Percentiles rank a stretch among this genome's conserved stretches.
Conservation (phyloP, 768 basidiomycete species). For the Pisolithus albus region DNA sequence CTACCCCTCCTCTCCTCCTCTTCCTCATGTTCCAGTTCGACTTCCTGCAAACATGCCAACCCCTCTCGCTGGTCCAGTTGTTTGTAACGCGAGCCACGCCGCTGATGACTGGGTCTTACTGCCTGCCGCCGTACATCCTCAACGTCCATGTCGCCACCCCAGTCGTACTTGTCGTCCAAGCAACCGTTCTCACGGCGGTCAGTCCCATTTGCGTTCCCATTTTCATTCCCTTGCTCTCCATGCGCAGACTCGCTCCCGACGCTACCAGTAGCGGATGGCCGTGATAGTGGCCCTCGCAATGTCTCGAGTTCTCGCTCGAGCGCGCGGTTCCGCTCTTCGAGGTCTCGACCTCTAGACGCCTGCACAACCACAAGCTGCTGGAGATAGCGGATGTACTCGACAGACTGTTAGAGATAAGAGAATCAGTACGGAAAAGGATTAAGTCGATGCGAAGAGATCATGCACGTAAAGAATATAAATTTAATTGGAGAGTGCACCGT, state of each 20-base stretch:
- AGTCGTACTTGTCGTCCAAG: not conserved
- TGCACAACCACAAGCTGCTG: slow-evolving; percentile 82
- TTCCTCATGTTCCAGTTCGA: slow-evolving; percentile 6
- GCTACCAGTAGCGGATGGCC: not conserved
- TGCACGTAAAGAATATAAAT: not conserved
- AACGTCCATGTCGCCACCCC: not conserved
- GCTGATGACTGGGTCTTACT: not conserved
- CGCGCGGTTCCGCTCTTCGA: slow-evolving; percentile 62
- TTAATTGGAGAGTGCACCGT: not conserved
- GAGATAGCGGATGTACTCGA: slow-evolving; percentile 61
- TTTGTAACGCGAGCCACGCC: not conserved
- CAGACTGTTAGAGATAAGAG: slow-evolving; percentile 28
- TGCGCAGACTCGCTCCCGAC: not conserved
- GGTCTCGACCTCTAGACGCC: slow-evolving; percentile 68
- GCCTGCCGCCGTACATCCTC: not conserved
- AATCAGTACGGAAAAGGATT: not conserved
- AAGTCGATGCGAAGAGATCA: slow-evolving; percentile 41
- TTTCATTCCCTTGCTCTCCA: not conserved
- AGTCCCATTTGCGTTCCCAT: not conserved
- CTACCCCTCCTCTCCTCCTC: slow-evolving; percentile 13
- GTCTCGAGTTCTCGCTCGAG: slow-evolving; percentile 25
- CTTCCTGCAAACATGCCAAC: not conserved
- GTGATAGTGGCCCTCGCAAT: slow-evolving; percentile 14
- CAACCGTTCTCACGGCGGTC: not conserved
- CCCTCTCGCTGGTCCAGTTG: not conserved